Conservation (phyloP, 1,284 basidiomycete genomes). For the Ustilago hordei region DNA sequence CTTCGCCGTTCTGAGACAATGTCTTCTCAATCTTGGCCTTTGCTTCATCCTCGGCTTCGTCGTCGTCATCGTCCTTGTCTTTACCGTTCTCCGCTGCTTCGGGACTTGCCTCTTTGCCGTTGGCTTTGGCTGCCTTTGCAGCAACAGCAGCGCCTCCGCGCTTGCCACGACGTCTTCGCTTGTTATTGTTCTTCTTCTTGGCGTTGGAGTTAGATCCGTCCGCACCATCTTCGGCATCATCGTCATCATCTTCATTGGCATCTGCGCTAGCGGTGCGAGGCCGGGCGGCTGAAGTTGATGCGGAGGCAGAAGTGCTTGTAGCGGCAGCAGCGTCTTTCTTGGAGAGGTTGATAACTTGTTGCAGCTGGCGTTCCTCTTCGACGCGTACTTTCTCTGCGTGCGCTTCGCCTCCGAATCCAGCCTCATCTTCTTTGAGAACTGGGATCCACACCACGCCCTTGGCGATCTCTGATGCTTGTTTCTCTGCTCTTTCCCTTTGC, state of each 20-base stretch:
- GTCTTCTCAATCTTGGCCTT: not conserved
- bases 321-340: constrained; percentile 13
- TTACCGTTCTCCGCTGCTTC: constrained; percentile 61
- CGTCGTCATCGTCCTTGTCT: constrained; percentile 70
- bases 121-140: constrained; percentile 74
- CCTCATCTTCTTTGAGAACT: constrained; percentile 55
- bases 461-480: constrained; percentile 50
- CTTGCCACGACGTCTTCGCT: constrained; percentile 64
- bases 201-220: constrained; percentile 16
- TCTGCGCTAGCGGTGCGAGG: not conserved
- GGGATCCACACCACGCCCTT: constrained; percentile 59
- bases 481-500: constrained; percentile 38
- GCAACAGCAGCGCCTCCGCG: constrained; percentile 59
- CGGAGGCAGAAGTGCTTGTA: not conserved
- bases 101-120: constrained; percentile 71
- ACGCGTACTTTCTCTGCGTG: constrained; percentile 27
- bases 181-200: constrained; percentile 55
- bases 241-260: constrained; percentile 31
- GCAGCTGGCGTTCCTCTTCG: constrained; percentile 39
- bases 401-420: constrained; percentile 32
- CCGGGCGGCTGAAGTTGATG: not conserved
- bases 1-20: not conserved
- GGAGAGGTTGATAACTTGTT: constrained; percentile 37
- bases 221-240: constrained; percentile 26
- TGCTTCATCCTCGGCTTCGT: constrained; percentile 20